phyloP scores from a whole-genome alignment of 2,329 filamentous ascomycete species.

The Blastomyces parvus region DNA sequence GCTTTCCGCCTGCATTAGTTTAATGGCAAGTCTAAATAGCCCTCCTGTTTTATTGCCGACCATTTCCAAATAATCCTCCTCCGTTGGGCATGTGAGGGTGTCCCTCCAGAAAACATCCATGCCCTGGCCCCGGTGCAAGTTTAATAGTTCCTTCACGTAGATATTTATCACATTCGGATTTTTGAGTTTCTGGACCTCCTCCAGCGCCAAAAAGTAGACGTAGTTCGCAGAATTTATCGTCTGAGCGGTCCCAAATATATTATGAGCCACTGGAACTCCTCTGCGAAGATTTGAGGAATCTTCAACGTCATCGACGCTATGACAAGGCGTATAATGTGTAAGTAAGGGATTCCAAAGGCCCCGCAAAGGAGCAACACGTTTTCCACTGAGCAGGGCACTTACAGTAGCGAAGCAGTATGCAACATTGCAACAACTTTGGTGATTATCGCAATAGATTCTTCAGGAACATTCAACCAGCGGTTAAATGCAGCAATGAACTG shows the following conservation, averaged over 20 bases:
- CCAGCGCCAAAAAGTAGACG: constrained; percentile 32
- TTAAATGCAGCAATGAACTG: constrained; percentile 33
- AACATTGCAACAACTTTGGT: constrained; percentile 29
- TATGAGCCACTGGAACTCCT: constrained; percentile 36
- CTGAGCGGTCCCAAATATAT: constrained; percentile 36
- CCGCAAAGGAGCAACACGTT: neutral
- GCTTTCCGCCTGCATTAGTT: constrained; percentile 30
- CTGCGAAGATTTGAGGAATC: constrained; percentile 36
- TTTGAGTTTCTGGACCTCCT: constrained; percentile 25
- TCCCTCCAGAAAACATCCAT: constrained; percentile 35
- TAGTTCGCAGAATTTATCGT: constrained; percentile 42
- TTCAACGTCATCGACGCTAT: constrained; percentile 38
- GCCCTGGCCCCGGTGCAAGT: constrained; percentile 34
- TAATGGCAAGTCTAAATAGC: constrained; percentile 30
- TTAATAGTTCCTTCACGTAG: constrained; percentile 29
- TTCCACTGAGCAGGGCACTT: constrained; percentile 17
- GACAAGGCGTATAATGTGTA: neutral
- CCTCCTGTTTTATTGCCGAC: constrained; percentile 35
- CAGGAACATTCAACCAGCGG: constrained; percentile 29
- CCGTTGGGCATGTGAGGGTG: constrained; percentile 27
- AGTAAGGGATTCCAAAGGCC: neutral
- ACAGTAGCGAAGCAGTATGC: constrained; percentile 34
- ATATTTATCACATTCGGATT: constrained; percentile 27
- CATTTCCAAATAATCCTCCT: constrained; percentile 36
- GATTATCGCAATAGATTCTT: constrained; percentile 25